Evolutionary conservation across 768 basidiomycete species (phyloP), one percentile per base, ranked within the genome.

Genomic region (Lyophyllum shimeji): DNA sequence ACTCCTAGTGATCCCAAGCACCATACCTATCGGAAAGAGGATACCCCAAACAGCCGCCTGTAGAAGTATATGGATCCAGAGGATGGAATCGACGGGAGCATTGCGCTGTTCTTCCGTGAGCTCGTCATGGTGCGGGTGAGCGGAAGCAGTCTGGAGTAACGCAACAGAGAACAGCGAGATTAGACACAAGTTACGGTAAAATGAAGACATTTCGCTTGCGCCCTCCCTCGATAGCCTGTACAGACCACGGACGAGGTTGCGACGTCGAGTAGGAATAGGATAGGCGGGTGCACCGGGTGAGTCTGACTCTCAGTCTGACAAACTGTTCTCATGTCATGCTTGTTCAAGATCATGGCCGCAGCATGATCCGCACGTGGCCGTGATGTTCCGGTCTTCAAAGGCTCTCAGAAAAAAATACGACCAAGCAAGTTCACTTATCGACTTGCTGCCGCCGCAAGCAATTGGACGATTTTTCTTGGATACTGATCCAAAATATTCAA

Each of bases 21-120:
- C 85, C 88, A 90, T 89, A 25, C 87, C 95, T 7, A 86, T 76
- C 0, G 95, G 95, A 65, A 96, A 97, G 29, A 94, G 65, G 2
- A 96, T 63, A 3, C 92, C 93, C 95, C 95, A 96, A 4, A 90
- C 84, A 7, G 79, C 63, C 2, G 80, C 82, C 63, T 97, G 95
- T 12, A 96, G 68, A 29, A 78, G 75, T 50, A 95, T 93, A 67
- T 96, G 94, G 20, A 93, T 81, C 83, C 86, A 90, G 24, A 96
- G 79, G 27, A 90, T 82, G 12, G 82, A 67, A 69, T 97, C 94
- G 8, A 93, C 78, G 1, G 91, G 86, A 4, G 82, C 83, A 47
- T 76, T 78, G 8, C 76, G 65, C 58, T 85, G 77, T 62, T 87
- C 90, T 51, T 90, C 87, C 0, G 82, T 71, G 25, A 87, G 71